Base-by-base conservation (phyloP, 495 filamentous ascomycete genomes). In the Xylaria flabelliformis region DNA sequence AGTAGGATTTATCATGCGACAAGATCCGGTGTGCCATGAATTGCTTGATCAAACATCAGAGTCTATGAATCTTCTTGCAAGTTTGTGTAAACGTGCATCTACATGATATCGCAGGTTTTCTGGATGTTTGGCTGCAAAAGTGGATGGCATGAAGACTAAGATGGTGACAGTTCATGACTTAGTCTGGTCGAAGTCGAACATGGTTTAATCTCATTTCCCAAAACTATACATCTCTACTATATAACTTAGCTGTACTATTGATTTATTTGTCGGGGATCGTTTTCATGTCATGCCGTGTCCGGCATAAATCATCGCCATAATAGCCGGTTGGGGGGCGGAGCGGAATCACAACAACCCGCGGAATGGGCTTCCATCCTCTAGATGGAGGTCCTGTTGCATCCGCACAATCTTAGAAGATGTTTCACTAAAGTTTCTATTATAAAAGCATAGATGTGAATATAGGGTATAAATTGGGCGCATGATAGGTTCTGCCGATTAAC, bases 291-390 rank as follows among this genome's bases (percentile, higher is more conserved):
- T 64, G 48, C 21, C 65, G 10, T 42, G 51, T 19, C 10, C 26
- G 65, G 65, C 65, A 68, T 58, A 56, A 68, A 68, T 56, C 17
- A 4, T 53, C 48, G 51, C 21, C 48, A 29, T 56, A 68, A 68
- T 68, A 68, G 51, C 65, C 65, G 19, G 64, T 42, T 51, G 46
- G 46, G 62, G 63, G 41, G 39, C 39, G 39, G 36, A 15, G 19
- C 32, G 59, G 59, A 15, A 63, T 63, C 5, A 24, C n/a, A 7
- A 15, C n/a, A 24, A 29, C 7, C 4, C 21, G 3, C 8, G 21
- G 59, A 2, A 42, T 21, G 19, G n/a, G 34, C 24, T 26, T 21
- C 9, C n/a, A n/a, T 39, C 10, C 9, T 3, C 41, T 42, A 32
- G 56, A 39, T 1, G 2, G 26, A 29, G 29, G 46, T 17, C n/a